phyloP scores from a whole-genome alignment of 768 basidiomycete genomes.

The Tylopilus vinaceipallidus region DNA sequence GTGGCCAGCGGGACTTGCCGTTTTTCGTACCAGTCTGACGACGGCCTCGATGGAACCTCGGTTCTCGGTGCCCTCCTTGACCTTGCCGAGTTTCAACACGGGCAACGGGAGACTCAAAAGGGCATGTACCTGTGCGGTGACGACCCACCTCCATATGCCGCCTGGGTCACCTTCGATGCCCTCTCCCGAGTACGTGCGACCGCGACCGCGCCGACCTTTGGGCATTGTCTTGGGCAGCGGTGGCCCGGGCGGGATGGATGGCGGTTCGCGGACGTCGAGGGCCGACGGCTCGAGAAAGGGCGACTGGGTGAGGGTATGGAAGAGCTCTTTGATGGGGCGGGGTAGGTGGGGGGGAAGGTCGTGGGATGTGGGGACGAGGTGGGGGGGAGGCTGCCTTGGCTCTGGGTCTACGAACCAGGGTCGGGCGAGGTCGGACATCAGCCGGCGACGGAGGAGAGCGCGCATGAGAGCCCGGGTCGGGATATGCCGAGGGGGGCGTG shows the following conservation, averaged over 20 bases:
- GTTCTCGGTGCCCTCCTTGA: constrained; percentile 82
- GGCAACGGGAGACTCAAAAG: background rate
- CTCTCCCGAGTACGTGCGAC: constrained; percentile 66
- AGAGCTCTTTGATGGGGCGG: constrained; percentile 49
- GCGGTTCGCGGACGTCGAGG: constrained; percentile 53
- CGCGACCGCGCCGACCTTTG: constrained; percentile 63
- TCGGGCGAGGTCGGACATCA: constrained; percentile 11
- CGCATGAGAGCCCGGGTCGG: constrained; percentile 9
- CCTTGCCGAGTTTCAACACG: constrained; percentile 38
- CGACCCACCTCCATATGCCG: constrained; percentile 75
- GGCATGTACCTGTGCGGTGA: constrained; percentile 62
- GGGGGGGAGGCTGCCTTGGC: constrained; percentile 27
- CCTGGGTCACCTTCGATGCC: constrained; percentile 49
- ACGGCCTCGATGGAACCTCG: constrained; percentile 77
- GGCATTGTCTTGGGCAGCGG: constrained; percentile 54
- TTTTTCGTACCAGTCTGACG: constrained; percentile 65
- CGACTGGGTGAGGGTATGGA: constrained; percentile 53
- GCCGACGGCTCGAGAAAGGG: constrained; percentile 67
- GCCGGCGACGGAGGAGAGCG: constrained; percentile 22
- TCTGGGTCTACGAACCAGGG: constrained; percentile 73
- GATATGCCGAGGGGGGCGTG: constrained; percentile 10
- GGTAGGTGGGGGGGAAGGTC: constrained; percentile 53
- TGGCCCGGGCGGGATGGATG: constrained; percentile 52
- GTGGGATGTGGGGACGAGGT: constrained; percentile 28
- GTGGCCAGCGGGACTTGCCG: constrained; percentile 42